Base-by-base conservation (phyloP, 352 stramenopile genomes). In the Globisporangium rhizosaccharum region DNA sequence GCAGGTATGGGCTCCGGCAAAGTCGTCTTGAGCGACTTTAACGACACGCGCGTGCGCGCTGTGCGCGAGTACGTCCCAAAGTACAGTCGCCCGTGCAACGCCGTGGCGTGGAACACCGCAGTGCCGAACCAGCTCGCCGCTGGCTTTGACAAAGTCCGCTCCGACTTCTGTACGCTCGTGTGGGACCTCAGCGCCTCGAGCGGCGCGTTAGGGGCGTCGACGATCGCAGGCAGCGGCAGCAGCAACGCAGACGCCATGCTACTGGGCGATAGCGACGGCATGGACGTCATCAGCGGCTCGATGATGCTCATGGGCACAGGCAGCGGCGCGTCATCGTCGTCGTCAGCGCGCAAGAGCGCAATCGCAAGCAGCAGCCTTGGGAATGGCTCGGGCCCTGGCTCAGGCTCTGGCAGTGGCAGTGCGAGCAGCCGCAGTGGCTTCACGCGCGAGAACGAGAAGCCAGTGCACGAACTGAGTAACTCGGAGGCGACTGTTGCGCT, bases 61-160 rank as follows among this genome's bases (percentile, higher is more conserved):
- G 75, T 85, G 66, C 76, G 80, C 57, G 83, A 93, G 59, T 89
- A 91, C 49, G 56, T 79, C 53, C 83, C 83, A 53, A 93, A 93
- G 68, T 93, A 91, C 70, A 87, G 66, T 57, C 81, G 83, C 2
- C 83, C 83, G 26, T 95, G 85, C 62, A 90, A 95, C 42, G 78
- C 85, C 7, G 81, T 95, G 20, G 83, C 83, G 15, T 95, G 85
- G 85, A 95, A 95, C 61, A 68, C 67, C 26, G 76, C 81, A 2
- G 61, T 88, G 50, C 73, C 83, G n/a, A 73, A 88, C 42, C 85
- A 93, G 56, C 73, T 95, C 47, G 85, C 79, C 0, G 83, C 81
- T 6, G 85, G 85, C 36, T 93, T 95, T 61, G 85, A 95, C 51
- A 95, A 95, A 66, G 83, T 95, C 26, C 82, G 85, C 45, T 90